Evolutionary conservation across 2,329 filamentous ascomycete species (phyloP).

Genomic region (Cladosporium sp.): DNA sequence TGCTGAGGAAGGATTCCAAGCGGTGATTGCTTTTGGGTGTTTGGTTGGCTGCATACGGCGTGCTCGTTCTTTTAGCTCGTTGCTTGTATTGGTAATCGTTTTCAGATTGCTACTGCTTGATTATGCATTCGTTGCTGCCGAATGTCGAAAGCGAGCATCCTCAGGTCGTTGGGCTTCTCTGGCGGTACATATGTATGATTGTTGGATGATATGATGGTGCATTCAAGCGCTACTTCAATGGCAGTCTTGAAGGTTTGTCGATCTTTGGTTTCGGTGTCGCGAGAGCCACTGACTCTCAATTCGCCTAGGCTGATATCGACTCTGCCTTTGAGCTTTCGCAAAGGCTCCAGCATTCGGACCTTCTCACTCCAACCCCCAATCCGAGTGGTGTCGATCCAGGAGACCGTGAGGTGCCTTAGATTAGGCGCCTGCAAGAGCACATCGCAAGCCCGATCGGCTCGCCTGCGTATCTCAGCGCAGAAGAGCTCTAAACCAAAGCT

Average conservation of each 20-base stretch:
- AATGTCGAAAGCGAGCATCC: constrained; percentile 27
- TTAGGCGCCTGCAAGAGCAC: constrained; percentile 23
- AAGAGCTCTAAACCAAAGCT: constrained; percentile 27
- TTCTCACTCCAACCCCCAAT: constrained; percentile 26
- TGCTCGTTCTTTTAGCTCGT: background rate
- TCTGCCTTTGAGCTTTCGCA: constrained; percentile 17
- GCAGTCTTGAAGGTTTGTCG: constrained; percentile 20
- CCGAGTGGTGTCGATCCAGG: constrained; percentile 31
- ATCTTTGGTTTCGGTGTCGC: constrained; percentile 22
- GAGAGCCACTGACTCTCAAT: constrained; percentile 26
- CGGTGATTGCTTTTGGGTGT: background rate
- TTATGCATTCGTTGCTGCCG: constrained; percentile 18
- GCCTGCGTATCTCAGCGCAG: constrained; percentile 27
- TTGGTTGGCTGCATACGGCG: too few relatives aligned
- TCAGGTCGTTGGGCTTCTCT: constrained; percentile 13
- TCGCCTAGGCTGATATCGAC: constrained; percentile 14
- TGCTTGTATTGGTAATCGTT: background rate
- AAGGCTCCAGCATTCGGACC: constrained; percentile 23
- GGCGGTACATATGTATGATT: constrained; percentile 12
- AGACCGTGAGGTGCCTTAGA: constrained; percentile 25
- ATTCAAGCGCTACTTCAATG: constrained; percentile 20
- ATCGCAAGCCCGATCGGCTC: constrained; percentile 27
- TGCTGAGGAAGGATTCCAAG: background rate
- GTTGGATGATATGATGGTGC: constrained; percentile 13
- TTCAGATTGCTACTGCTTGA: too few relatives aligned